These are phyloP conservation scores for Kwoniella mangroviensis DNA, from an alignment of 768 basidiomycete genomes.

Conservation along the genomic window DNA sequence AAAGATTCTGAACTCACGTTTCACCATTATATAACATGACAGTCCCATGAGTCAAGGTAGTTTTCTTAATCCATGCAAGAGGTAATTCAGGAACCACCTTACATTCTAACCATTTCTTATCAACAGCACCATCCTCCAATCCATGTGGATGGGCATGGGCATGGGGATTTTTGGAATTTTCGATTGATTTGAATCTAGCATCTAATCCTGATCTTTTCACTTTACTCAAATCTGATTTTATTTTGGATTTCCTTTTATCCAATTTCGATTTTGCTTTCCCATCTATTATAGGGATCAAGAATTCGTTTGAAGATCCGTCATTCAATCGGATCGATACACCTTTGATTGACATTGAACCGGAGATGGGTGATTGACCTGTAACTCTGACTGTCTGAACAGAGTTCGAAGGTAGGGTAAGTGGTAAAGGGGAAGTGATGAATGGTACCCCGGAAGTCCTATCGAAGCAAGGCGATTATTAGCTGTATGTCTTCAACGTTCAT, in stretches of 20 bases:
- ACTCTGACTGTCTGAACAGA: constrained; percentile 75
- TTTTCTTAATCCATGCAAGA: constrained; percentile 78
- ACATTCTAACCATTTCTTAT: constrained; percentile 70
- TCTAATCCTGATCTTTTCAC: constrained; percentile 77
- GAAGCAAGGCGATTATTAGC: not conserved
- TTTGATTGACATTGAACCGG: constrained; percentile 72
- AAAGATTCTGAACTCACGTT: constrained; percentile 63
- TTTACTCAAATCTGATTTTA: constrained; percentile 70
- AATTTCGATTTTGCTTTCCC: constrained; percentile 69
- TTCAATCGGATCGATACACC: constrained; percentile 80
- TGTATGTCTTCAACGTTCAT: constrained; percentile 7
- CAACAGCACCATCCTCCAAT: constrained; percentile 32
- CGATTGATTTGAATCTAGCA: constrained; percentile 59
- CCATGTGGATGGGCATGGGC: not conserved
- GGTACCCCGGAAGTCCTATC: constrained; percentile 77
- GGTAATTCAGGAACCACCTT: constrained; percentile 86
- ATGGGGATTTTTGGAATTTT: not conserved
- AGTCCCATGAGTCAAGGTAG: constrained; percentile 89
- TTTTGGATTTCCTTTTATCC: constrained; percentile 63
- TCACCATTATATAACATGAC: constrained; percentile 96
- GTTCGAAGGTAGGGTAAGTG: constrained; percentile 72
- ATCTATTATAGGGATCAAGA: constrained; percentile 74
- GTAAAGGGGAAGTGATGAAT: constrained; percentile 70
- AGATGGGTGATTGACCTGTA: constrained; percentile 67
- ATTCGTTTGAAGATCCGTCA: constrained; percentile 72